These are phyloP conservation scores for Cryptosporidium canis DNA, from an alignment of 169 alveolate species.

Conservation along the genomic window DNA sequence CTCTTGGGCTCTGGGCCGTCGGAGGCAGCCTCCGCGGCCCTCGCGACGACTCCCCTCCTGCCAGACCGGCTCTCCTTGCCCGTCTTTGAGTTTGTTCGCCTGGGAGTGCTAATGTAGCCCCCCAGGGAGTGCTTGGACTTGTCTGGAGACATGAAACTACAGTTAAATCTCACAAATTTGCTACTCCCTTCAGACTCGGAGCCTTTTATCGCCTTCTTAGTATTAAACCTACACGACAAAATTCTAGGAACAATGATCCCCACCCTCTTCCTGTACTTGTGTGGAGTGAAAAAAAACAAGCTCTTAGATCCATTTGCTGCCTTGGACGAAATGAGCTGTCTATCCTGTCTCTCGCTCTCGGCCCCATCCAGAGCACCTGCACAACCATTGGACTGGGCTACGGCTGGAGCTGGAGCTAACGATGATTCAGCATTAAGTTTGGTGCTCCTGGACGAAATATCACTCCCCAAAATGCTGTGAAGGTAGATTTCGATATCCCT, in stretches of 20 bases:
- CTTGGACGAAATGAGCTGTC: no score
- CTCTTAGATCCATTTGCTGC: not conserved
- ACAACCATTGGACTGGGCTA: not conserved
- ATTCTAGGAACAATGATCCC: slow-evolving; percentile 44
- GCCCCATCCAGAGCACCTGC: not conserved
- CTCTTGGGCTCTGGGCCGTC: not conserved
- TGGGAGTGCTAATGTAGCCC: slow-evolving; percentile 16
- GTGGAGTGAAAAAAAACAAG: slow-evolving; percentile 28
- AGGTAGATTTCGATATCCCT: not conserved
- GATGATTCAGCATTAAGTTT: not conserved
- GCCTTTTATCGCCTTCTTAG: not conserved
- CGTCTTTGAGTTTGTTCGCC: not conserved
- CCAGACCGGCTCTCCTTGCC: not conserved
- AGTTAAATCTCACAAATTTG: slow-evolving; percentile 45
- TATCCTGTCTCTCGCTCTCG: not conserved
- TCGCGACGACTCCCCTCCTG: not conserved
- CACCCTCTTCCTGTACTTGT: slow-evolving; percentile 46
- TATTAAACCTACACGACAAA: not conserved
- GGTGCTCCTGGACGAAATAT: not conserved
- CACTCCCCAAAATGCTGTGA: not conserved
- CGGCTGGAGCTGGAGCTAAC: not conserved
- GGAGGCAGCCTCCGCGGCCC: not conserved
- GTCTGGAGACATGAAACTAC: slow-evolving; percentile 18
- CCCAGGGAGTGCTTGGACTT: not conserved
- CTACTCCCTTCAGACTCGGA: not conserved